Base-by-base conservation (phyloP, 768 basidiomycete genomes). In the Xanthoconium stramineum region DNA sequence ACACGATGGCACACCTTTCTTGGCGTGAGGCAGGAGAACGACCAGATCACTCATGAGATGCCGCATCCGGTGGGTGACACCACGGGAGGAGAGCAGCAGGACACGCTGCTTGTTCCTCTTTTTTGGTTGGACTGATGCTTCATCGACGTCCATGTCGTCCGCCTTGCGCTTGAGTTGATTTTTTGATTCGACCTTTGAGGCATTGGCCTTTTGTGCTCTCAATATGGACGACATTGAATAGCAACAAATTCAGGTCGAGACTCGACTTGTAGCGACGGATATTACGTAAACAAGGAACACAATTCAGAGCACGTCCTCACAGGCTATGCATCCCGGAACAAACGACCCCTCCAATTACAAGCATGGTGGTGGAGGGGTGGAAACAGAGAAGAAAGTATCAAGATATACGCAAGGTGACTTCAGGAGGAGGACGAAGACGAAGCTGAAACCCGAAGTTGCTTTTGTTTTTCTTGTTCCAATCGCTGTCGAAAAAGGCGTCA, bases 1-100 rank as follows among this genome's bases (percentile, higher is more conserved):
- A 13, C 49, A 38, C 46, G 50, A 64, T 79, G 46, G 66, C 82
- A 53, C 49, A 92, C 97, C 97, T 79, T 97, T 98, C 78, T 98
- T 99, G 4, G 91, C 83, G 72, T 99, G 97, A 6, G 97, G 97
- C 11, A 99, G 72, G 30, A 99, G 76, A 0, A 80, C 83, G 69
- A 95, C 91, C 51, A 99, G 68, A 71, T 99, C 97, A 63, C 87
- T 90, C 93, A 98, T 94, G 56, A 99, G 78, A 72, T 99, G 97
- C 60, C 97, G 78, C 94, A 98, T 98, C 29, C 97, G 83, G 72
- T 95, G 90, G 19, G 94, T 98, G 53, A 98, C 82, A 50, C 97
- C 97, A 55, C 97, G 81, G 48, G 96, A 98, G 40, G 90, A 93
- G 48, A 98, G 83, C 65, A 98, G 70, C 51, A 99, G 77, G 7